Percentiles rank a stretch among this genome's conserved stretches.
Evolutionary conservation across 2,329 filamentous ascomycete species (phyloP).

Genomic region (Botrytis paeoniae): DNA sequence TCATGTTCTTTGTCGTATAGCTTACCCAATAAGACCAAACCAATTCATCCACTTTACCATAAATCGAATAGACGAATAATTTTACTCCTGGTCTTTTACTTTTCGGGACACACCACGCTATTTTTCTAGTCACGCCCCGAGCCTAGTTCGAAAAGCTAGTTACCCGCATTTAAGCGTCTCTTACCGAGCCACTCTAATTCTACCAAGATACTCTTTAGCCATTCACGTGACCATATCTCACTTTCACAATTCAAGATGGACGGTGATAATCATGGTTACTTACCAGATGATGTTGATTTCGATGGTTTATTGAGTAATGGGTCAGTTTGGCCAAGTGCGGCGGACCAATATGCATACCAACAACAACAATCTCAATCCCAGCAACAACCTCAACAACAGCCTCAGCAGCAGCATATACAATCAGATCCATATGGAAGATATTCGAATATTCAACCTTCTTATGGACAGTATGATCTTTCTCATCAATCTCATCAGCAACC

Average conservation of each 20-base stretch:
- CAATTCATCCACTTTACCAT: slow-evolving; percentile 15
- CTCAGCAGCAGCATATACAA: slow-evolving; percentile 15
- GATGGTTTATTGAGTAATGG: slow-evolving; percentile 33
- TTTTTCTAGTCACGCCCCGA: neutral
- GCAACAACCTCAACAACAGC: neutral
- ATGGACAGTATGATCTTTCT: slow-evolving; percentile 28
- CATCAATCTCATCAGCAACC: slow-evolving; percentile 32
- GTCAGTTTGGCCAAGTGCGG: slow-evolving; percentile 26
- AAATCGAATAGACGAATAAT: neutral
- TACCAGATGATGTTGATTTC: slow-evolving; percentile 32
- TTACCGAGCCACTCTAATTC: neutral
- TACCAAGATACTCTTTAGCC: neutral
- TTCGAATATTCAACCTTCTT: slow-evolving; percentile 25
- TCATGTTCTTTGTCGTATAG: slow-evolving; percentile 32
- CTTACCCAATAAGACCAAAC: slow-evolving; percentile 29
- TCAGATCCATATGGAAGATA: slow-evolving; percentile 31
- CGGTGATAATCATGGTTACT: slow-evolving; percentile 32
- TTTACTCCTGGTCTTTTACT: neutral
- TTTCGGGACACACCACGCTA: neutral
- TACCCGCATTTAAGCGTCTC: neutral
- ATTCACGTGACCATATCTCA: neutral
- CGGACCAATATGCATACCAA: slow-evolving; percentile 30
- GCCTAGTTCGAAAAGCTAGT: neutral
- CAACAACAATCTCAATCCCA: slow-evolving; percentile 21
- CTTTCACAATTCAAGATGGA: slow-evolving; percentile 30